phyloP scores from a whole-genome alignment of 2,329 filamentous ascomycete species.

The Aspergillus candidus region DNA sequence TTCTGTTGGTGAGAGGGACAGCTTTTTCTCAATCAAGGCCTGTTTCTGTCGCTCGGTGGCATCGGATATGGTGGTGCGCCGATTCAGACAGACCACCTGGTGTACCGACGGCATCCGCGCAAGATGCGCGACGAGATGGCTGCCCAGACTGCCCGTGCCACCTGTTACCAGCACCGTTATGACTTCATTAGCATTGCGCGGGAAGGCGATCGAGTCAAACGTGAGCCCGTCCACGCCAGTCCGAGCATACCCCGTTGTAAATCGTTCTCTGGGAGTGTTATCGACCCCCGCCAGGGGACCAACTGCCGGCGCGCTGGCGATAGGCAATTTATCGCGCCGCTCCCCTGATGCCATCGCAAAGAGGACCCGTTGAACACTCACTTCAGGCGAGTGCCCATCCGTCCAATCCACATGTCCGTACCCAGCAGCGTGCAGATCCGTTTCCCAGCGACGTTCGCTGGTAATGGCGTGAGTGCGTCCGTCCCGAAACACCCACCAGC shows the following conservation, averaged over 20 bases:
- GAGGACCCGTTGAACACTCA: constrained; percentile 18
- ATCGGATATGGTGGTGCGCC: constrained; percentile 22
- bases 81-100: constrained; percentile 45
- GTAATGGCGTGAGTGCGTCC: constrained; percentile 29
- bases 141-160: constrained; percentile 37
- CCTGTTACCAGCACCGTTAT: constrained; percentile 37
- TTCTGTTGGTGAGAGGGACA: constrained; percentile 15
- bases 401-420: constrained; percentile 33
- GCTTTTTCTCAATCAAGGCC: constrained; percentile 22
- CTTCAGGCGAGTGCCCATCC: constrained; percentile 23
- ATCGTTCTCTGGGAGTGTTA: constrained; percentile 9
- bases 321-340: constrained; percentile 4
- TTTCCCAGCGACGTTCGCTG: constrained; percentile 19
- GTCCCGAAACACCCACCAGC: constrained; percentile 38
- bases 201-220: background rate
- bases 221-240: constrained; percentile 19
- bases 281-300: background rate
- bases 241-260: constrained; percentile 18
- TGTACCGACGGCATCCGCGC: constrained; percentile 24
- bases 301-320: constrained; percentile 1
- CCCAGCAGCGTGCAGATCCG: constrained; percentile 21
- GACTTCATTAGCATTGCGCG: background rate
- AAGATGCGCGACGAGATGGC: constrained; percentile 36
- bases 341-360: constrained; percentile 18
- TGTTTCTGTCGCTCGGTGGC: constrained; percentile 30